A percentile compares a stretch with the other conserved stretches of the same genome.
Conservation (phyloP, 352 stramenopile genomes). For the Phytophthora agathidicida region DNA sequence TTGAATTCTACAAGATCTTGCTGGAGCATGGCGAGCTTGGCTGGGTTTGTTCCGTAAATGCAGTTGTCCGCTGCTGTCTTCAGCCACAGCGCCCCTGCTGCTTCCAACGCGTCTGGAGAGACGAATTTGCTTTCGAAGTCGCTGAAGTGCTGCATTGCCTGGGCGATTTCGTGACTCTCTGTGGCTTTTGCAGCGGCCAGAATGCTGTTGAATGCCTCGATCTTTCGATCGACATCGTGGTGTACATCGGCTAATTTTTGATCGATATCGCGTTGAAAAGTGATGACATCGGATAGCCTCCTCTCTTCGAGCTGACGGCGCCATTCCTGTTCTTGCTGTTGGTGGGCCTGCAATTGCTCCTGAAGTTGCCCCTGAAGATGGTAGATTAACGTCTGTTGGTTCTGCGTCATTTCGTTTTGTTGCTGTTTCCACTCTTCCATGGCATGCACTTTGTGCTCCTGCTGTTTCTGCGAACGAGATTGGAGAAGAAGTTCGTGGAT, state of each 20-base stretch:
- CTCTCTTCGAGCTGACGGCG: conserved; percentile 12
- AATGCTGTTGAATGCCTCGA: conserved; percentile 24
- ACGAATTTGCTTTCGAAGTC: conserved; percentile 38
- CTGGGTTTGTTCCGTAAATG: conserved; percentile 51
- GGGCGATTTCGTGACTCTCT: conserved; percentile 12
- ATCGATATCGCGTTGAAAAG: conserved; percentile 27
- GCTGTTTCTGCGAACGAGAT: conserved; percentile 24
- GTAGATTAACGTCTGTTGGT: conserved; percentile 29
- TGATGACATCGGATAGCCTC: background rate
- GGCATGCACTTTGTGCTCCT: no score
- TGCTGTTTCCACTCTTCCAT: conserved; percentile 25
- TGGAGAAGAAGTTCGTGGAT: conserved; percentile 50
- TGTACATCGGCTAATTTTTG: conserved; percentile 27
- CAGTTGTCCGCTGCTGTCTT: conserved; percentile 58
- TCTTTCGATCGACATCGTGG: conserved; percentile 27
- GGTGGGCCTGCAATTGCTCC: conserved; percentile 17
- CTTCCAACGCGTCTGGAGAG: conserved; percentile 31
- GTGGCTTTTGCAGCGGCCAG: conserved; percentile 15
- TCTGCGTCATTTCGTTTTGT: conserved; percentile 27
- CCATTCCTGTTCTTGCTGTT: conserved; percentile 27
- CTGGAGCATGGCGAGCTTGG: conserved; percentile 38
- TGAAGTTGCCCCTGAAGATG: conserved; percentile 31
- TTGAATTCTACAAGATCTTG: conserved; percentile 42
- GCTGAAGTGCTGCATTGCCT: conserved; percentile 8
- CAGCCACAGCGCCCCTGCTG: conserved; percentile 37